Evolutionary conservation across 2,329 filamentous ascomycete genomes (phyloP).

Genomic region (Hypoxylon sp.): DNA sequence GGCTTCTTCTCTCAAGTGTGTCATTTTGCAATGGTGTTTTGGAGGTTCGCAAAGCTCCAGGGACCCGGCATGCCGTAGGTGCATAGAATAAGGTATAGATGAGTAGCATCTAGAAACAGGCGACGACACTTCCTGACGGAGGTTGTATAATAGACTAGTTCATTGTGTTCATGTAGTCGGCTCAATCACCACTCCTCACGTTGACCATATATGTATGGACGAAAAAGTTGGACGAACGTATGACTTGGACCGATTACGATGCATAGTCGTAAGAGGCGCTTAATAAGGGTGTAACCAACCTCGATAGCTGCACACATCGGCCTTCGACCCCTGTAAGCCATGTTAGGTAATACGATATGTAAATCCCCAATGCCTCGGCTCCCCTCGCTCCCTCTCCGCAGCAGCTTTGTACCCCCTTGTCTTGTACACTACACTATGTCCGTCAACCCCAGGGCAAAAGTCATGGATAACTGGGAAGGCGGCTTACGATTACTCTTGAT

Average conservation of each 20-base stretch:
- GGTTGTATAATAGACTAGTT: constrained; percentile 53
- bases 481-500: not conserved
- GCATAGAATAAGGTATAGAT: constrained; percentile 51
- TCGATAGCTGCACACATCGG: constrained; percentile 5
- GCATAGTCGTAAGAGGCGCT: constrained; percentile 2
- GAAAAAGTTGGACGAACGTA: constrained; percentile 1
- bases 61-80: constrained; percentile 45
- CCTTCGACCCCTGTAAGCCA: constrained; percentile 1
- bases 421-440: too few relatives aligned
- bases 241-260: constrained; percentile 6
- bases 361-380: constrained; percentile 22
- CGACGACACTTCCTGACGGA: constrained; percentile 45
- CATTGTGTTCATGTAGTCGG: constrained; percentile 26
- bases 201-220: constrained; percentile 4
- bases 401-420: not conserved
- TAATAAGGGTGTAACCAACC: constrained; percentile 1
- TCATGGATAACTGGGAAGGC: constrained; percentile 4
- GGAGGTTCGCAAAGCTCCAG: constrained; percentile 39
- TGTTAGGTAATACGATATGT: constrained; percentile 11
- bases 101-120: constrained; percentile 49
- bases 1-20: constrained; percentile 47
- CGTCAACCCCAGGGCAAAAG: not conserved
- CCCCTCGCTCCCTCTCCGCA: constrained; percentile 10
- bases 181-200: constrained; percentile 16
- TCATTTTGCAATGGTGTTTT: constrained; percentile 35